Evolutionary conservation across 768 basidiomycete species (phyloP).

Genomic region (Epithele typhae): DNA sequence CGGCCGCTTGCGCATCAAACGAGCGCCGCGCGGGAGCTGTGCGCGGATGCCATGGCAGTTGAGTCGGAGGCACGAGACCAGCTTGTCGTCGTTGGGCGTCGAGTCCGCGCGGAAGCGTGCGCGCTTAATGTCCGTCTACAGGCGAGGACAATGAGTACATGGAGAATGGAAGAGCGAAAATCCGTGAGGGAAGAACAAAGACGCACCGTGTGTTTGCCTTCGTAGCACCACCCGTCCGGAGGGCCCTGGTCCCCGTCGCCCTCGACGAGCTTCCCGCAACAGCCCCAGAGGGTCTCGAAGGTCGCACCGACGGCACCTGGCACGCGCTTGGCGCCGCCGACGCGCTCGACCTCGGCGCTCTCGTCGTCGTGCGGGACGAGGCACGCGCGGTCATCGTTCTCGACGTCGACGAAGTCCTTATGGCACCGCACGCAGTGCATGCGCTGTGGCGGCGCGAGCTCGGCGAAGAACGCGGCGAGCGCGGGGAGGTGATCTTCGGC

Average conservation of each 20-base stretch:
- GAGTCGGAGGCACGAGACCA: slow-evolving; percentile 51
- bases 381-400: slow-evolving; percentile 70
- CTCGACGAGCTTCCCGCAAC: slow-evolving; percentile 68
- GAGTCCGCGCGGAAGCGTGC: slow-evolving; percentile 80
- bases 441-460: slow-evolving; percentile 59
- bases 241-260: slow-evolving; percentile 81
- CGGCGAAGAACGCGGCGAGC: slow-evolving; percentile 55
- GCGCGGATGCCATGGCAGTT: slow-evolving; percentile 47
- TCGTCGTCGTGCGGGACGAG: slow-evolving; percentile 76
- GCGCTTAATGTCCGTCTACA: slow-evolving; percentile 66
- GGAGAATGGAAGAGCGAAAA: no score
- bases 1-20: slow-evolving; percentile 23
- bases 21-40: slow-evolving; percentile 18
- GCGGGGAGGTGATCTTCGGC: slow-evolving; percentile 38
- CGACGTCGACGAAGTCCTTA: slow-evolving; percentile 61
- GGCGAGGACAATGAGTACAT: background rate
- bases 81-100: slow-evolving; percentile 60
- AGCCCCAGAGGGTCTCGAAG: slow-evolving; percentile 62
- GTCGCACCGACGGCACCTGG: slow-evolving; percentile 25
- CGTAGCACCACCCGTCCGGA: slow-evolving; percentile 85
- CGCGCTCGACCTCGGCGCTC: slow-evolving; percentile 67
- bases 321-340: slow-evolving; percentile 32
- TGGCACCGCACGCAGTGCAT: slow-evolving; percentile 79
- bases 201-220: slow-evolving; percentile 73
- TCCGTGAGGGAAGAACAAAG: background rate